phyloP scores from a whole-genome alignment of 2,329 filamentous ascomycete genomes.

The Pestalotiopsis sp. region DNA sequence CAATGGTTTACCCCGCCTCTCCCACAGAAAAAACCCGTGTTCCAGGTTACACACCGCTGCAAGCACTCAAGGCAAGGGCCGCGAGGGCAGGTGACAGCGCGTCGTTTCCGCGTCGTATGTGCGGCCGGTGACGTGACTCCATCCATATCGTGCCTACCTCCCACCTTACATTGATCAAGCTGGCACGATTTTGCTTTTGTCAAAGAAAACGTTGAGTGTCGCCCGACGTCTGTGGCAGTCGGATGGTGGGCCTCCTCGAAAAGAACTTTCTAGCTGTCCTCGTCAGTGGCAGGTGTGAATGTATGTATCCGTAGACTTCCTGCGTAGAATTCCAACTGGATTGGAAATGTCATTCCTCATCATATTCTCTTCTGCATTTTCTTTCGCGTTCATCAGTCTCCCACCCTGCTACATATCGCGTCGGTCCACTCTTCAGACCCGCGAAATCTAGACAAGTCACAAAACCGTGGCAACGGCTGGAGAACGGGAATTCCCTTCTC shows the following conservation, averaged over 20 bases:
- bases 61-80: neutral
- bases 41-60: slow-evolving; percentile 6
- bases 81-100: slow-evolving; percentile 4
- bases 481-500: neutral
- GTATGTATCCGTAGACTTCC: neutral
- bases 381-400: too few species aligned
- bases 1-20: neutral
- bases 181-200: neutral
- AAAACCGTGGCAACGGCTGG: neutral
- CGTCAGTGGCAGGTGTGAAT: neutral
- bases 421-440: neutral
- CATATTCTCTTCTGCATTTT: too few species aligned
- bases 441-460: neutral
- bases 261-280: neutral
- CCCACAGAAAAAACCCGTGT: neutral
- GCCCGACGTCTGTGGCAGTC: neutral
- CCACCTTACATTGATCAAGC: neutral
- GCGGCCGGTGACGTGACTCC: neutral
- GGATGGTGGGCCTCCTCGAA: neutral
- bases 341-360: neutral
- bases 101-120: slow-evolving; percentile 4
- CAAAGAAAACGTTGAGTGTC: neutral
- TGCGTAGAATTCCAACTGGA: neutral
- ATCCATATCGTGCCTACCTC: neutral
- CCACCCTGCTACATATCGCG: too few species aligned